Conservation (phyloP, 352 stramenopile species). For the Plasmopara viticola region DNA sequence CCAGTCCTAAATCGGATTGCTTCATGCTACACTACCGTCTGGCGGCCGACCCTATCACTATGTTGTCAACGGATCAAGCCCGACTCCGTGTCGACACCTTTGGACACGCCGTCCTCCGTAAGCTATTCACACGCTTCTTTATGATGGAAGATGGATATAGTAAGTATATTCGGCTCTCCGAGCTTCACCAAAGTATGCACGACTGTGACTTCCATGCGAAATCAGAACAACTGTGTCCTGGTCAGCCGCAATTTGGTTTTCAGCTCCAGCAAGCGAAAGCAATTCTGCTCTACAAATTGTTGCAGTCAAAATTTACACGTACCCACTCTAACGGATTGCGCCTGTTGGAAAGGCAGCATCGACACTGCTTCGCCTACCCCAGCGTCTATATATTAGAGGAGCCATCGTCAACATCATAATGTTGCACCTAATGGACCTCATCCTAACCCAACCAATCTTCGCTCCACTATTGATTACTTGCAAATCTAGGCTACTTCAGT, state of each 20-base stretch:
- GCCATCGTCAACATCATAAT: not conserved
- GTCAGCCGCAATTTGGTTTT: not conserved
- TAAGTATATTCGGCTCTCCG: not conserved
- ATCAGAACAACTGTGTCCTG: slow-evolving; percentile 34
- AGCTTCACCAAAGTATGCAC: not conserved
- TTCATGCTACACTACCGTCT: not conserved
- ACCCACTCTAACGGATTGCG: not conserved
- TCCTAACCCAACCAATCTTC: not conserved
- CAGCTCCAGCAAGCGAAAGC: not conserved
- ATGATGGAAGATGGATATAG: not conserved
- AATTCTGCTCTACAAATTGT: slow-evolving; percentile 1
- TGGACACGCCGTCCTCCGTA: not conserved
- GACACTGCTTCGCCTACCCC: not conserved
- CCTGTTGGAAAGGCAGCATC: not conserved
- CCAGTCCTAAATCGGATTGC: too few relatives aligned
- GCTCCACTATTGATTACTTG: not conserved
- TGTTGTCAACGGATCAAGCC: too few relatives aligned
- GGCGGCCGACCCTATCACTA: too few relatives aligned
- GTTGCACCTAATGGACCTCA: not conserved
- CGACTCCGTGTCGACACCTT: not conserved
- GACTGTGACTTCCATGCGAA: slow-evolving; percentile 18
- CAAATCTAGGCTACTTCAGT: not conserved
- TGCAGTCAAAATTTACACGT: slow-evolving; percentile 1
- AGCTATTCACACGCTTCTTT: not conserved
- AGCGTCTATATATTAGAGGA: not conserved